A percentile compares a stretch with the other conserved stretches of the same genome.
Evolutionary conservation across 331 rosid genomes (phyloP).

Genomic region (Acacia pycnantha): DNA sequence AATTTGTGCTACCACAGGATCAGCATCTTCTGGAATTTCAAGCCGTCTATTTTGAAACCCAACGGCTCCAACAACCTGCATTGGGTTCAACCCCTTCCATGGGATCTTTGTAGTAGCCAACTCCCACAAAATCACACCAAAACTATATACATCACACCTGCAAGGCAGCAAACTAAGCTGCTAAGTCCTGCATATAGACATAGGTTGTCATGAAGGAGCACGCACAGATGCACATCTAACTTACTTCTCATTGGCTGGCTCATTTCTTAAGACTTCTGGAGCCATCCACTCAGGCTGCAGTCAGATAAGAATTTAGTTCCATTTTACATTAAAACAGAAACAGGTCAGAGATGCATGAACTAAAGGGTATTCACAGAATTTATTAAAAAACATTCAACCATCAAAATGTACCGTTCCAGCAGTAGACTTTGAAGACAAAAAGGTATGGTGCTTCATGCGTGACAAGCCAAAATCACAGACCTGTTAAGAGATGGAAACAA

Average conservation of each 20-base stretch:
- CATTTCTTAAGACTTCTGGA: constrained; percentile 93
- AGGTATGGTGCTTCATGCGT: constrained; percentile 88
- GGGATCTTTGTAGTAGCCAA: constrained; percentile 71
- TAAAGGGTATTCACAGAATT: constrained; percentile 17
- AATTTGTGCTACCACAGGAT: constrained; percentile 82
- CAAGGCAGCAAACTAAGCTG: constrained; percentile 33
- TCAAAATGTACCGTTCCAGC: constrained; percentile 92
- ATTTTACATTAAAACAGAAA: constrained; percentile 6
- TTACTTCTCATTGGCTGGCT: constrained; percentile 94
- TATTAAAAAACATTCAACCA: constrained; percentile 11
- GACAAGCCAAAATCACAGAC: constrained; percentile 99
- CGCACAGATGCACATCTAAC: constrained; percentile 21
- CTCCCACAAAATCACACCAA: constrained; percentile 98
- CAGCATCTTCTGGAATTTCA: constrained; percentile 82
- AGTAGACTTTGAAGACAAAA: constrained; percentile 90
- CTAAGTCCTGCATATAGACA: constrained; percentile 13
- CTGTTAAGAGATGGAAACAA: constrained; percentile 41
- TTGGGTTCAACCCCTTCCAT: constrained; percentile 97
- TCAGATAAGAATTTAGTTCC: constrained; percentile 27
- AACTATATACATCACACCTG: constrained; percentile 99
- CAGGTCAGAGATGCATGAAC: constrained; percentile 20
- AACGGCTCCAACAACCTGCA: constrained; percentile 99
- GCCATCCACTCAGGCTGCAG: constrained; percentile 99
- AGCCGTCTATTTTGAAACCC: constrained; percentile 97
- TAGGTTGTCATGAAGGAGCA: constrained; percentile 23